Percentiles rank a stretch among this genome's conserved stretches.
Conservation (phyloP, 345 rosid genomes). For the Camelina sativa region DNA sequence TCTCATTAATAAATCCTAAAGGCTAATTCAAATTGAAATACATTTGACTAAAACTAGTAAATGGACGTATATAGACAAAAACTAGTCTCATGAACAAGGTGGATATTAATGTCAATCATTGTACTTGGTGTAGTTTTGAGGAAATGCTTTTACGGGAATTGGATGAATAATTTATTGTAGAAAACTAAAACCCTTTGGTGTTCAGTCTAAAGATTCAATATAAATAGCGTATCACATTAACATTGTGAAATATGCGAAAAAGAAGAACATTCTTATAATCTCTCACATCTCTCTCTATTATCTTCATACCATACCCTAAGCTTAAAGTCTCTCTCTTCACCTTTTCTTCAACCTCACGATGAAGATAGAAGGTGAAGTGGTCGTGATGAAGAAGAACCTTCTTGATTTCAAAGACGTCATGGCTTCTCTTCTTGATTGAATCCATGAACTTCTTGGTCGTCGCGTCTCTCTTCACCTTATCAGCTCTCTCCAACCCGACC, state of each 20-base stretch:
- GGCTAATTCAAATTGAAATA: too few species aligned
- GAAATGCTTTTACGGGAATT: background rate
- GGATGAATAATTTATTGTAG: background rate
- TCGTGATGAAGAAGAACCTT: constrained; percentile 77
- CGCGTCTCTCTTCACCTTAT: constrained; percentile 72
- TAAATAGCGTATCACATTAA: background rate
- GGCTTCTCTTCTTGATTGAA: constrained; percentile 69
- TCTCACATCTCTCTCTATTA: constrained; percentile 13
- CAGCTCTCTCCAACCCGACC: constrained; percentile 57
- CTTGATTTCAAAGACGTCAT: constrained; percentile 64
- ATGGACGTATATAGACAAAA: too few species aligned
- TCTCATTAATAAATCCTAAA: background rate
- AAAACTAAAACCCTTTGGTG: background rate
- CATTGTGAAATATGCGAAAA: constrained; percentile 10
- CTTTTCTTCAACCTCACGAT: constrained; percentile 33
- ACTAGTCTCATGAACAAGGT: background rate
- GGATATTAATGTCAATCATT: too few species aligned
- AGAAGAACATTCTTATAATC: constrained; percentile 31
- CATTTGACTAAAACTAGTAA: too few species aligned
- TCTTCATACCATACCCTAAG: background rate
- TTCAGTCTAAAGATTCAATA: background rate
- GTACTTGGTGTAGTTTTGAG: background rate
- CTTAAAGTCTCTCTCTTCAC: constrained; percentile 23
- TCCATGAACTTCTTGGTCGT: constrained; percentile 68
- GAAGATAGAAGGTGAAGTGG: constrained; percentile 61